Conservation (phyloP, 352 stramenopile genomes). For the Phytophthora brassicae region DNA sequence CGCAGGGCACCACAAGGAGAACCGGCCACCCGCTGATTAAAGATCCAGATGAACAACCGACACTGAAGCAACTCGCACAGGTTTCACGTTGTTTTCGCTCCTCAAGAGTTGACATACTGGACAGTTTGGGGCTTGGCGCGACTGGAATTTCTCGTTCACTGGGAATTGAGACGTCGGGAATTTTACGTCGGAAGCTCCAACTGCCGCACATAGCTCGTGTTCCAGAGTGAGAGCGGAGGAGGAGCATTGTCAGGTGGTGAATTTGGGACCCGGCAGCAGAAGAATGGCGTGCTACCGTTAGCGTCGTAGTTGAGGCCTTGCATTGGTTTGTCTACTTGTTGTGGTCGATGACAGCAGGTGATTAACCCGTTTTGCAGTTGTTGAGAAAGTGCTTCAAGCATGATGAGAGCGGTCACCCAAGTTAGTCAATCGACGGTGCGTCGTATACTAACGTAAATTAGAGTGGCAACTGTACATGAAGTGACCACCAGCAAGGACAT, state of each 20-base stretch:
- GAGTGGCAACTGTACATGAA: too few species aligned
- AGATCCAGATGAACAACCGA: neutral
- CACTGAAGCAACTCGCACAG: conserved; percentile 24
- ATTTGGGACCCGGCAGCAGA: conserved; percentile 12
- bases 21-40: conserved; percentile 1
- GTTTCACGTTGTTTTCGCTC: neutral
- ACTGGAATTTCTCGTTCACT: neutral
- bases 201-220: conserved; percentile 10
- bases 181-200: conserved; percentile 5
- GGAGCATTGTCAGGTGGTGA: too few species aligned
- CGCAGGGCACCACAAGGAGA: conserved; percentile 23
- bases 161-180: neutral
- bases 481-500: too few species aligned
- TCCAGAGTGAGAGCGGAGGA: neutral
- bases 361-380: too few species aligned
- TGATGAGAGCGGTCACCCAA: too few species aligned
- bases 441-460: too few species aligned
- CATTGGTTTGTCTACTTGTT: too few species aligned
- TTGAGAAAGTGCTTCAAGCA: too few species aligned
- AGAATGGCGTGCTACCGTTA: neutral
- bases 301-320: neutral
- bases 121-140: neutral
- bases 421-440: too few species aligned
- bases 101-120: neutral
- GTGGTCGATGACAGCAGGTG: too few species aligned